Percentiles rank a stretch among this genome's conserved stretches.
Conservation (phyloP, 139 green algal species). For the Coelastrella sp. region DNA sequence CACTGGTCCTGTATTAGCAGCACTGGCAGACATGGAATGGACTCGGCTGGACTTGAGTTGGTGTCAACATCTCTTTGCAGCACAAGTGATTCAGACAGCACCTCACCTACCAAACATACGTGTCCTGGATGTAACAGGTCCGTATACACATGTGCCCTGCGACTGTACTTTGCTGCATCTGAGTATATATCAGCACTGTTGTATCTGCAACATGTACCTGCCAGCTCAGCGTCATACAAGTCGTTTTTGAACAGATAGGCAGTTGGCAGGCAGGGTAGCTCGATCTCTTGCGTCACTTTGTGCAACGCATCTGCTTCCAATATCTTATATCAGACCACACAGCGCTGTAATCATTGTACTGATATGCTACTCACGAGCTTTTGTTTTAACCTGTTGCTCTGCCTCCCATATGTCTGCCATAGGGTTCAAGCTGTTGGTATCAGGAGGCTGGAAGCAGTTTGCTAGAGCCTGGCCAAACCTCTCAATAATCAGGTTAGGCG, state of each 20-base stretch:
- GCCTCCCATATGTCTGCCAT: background rate
- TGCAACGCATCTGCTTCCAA: too few relatives aligned
- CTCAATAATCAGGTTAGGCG: slow-evolving; percentile 10
- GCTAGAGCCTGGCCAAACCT: background rate
- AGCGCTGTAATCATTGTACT: too few relatives aligned
- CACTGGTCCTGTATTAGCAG: background rate
- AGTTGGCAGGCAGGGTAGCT: too few relatives aligned
- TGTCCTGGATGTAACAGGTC: slow-evolving; percentile 25
- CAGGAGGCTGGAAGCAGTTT: slow-evolving; percentile 27
- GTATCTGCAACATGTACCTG: too few relatives aligned
- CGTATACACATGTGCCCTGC: too few relatives aligned
- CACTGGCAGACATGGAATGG: slow-evolving; percentile 5
- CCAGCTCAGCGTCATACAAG: background rate
- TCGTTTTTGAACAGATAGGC: background rate
- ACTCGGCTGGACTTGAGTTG: background rate
- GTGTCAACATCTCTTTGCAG: slow-evolving; percentile 11
- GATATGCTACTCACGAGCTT: too few relatives aligned
- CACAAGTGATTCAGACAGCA: background rate
- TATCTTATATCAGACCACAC: too few relatives aligned
- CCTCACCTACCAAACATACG: background rate
- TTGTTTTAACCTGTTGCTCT: background rate
- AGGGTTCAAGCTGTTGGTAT: background rate
- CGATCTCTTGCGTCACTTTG: too few relatives aligned
- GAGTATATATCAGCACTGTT: too few relatives aligned
- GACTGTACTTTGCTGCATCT: too few relatives aligned